Evolutionary conservation across 2,329 filamentous ascomycete species (phyloP).

Genomic region (Ceratocystiopsis brevicomis): DNA sequence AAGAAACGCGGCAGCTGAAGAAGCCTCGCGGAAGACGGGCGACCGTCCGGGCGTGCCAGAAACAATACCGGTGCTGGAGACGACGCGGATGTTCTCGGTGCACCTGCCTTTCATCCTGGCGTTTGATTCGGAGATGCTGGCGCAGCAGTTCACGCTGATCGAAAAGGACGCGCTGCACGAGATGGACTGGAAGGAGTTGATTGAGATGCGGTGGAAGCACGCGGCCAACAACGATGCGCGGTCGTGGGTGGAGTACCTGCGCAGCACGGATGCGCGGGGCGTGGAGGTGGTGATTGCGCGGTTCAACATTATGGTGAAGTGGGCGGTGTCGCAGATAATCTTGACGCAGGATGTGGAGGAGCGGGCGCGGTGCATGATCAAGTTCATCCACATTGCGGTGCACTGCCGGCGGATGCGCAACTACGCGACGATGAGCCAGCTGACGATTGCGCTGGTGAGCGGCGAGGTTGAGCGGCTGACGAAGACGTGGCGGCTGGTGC

Average conservation of each 20-base stretch:
- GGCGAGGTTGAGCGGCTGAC: conserved; percentile 50
- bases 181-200: conserved; percentile 74
- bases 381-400: conserved; percentile 63
- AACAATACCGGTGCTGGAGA: conserved; percentile 12
- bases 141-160: conserved; percentile 69
- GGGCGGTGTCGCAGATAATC: conserved; percentile 63
- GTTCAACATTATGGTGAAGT: conserved; percentile 79
- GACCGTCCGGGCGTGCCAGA: conserved; percentile 18
- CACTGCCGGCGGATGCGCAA: conserved; percentile 62
- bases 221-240: conserved; percentile 41
- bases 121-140: conserved; percentile 60
- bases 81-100: conserved; percentile 22
- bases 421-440: conserved; percentile 68
- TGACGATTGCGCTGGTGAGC: conserved; percentile 58
- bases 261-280: conserved; percentile 50
- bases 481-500: conserved; percentile 54
- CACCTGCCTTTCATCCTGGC: conserved; percentile 68
- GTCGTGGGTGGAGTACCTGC: conserved; percentile 69
- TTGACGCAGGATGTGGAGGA: conserved; percentile 55
- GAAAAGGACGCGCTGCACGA: conserved; percentile 75
- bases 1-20: background rate
- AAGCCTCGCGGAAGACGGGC: background rate
- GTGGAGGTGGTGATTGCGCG: conserved; percentile 71
- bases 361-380: conserved; percentile 57
- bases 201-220: conserved; percentile 69